These are phyloP conservation scores for Phytopythium vexans DNA, from an alignment of 352 stramenopile genomes.

Conservation along the genomic window DNA sequence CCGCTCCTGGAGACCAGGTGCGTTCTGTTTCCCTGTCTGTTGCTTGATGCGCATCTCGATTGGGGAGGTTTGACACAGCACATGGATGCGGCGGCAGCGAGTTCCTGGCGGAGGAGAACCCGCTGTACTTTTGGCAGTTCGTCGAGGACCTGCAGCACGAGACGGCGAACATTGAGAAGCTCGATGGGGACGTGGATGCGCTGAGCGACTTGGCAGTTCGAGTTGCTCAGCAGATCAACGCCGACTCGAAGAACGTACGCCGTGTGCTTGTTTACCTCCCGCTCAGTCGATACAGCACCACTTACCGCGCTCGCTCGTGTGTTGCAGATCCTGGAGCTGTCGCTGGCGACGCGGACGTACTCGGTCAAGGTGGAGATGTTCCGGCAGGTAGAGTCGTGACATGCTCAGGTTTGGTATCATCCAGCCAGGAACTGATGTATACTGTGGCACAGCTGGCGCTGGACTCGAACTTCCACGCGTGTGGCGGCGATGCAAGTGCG, in stretches of 20 bases:
- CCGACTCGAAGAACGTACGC: slow-evolving; percentile 53
- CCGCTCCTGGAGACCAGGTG: slow-evolving; percentile 59
- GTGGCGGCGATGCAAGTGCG: slow-evolving; percentile 41
- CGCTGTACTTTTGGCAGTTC: slow-evolving; percentile 75
- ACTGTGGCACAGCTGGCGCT: slow-evolving; percentile 34
- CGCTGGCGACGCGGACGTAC: slow-evolving; percentile 72
- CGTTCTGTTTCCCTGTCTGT: not conserved
- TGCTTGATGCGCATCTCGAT: not conserved
- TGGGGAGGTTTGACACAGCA: not conserved
- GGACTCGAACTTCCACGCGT: slow-evolving; percentile 63
- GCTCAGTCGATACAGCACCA: slow-evolving; percentile 6
- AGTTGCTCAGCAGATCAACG: slow-evolving; percentile 53
- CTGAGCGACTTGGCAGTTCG: slow-evolving; percentile 46
- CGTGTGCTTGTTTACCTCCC: slow-evolving; percentile 3
- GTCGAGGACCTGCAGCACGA: slow-evolving; percentile 41
- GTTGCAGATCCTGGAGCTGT: slow-evolving; percentile 70
- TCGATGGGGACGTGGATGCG: slow-evolving; percentile 41
- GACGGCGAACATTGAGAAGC: slow-evolving; percentile 27
- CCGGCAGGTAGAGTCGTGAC: slow-evolving; percentile 35
- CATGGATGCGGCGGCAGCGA: slow-evolving; percentile 32
- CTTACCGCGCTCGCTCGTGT: slow-evolving; percentile 3
- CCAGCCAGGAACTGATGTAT: not conserved
- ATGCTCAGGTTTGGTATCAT: not conserved
- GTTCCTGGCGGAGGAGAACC: slow-evolving; percentile 79
- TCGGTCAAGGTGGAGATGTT: slow-evolving; percentile 85